Percentiles rank a stretch among this genome's conserved stretches.
Evolutionary conservation across 768 basidiomycete species (phyloP).

Genomic region (Phaeotremella fagi): DNA sequence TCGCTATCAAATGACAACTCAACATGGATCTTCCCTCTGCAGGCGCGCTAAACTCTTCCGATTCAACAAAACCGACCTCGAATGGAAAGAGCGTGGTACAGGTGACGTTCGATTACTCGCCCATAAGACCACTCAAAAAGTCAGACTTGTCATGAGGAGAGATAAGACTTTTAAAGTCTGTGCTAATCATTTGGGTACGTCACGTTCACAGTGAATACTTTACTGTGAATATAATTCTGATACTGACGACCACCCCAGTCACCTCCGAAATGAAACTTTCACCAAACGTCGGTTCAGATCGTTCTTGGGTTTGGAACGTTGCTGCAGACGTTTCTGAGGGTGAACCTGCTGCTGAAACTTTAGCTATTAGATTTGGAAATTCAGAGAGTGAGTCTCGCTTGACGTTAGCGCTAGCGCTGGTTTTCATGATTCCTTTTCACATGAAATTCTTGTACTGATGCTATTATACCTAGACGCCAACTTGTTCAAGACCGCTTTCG

Average conservation of each 20-base stretch:
- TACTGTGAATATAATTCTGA: background rate
- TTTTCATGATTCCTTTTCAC: too few species aligned
- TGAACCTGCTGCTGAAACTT: conserved; percentile 85
- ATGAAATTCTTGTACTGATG: too few species aligned
- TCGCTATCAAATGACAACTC: background rate
- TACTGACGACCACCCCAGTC: conserved; percentile 54
- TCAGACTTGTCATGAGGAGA: conserved; percentile 96
- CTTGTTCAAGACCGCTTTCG: conserved; percentile 84
- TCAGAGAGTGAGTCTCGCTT: conserved; percentile 67
- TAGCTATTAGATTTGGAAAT: conserved; percentile 97
- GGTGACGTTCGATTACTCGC: conserved; percentile 88
- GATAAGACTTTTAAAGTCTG: conserved; percentile 99
- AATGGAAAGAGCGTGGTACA: conserved; percentile 99
- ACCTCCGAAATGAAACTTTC: conserved; percentile 85
- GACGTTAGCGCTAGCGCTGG: too few species aligned
- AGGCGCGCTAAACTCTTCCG: conserved; percentile 99
- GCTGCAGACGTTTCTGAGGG: conserved; percentile 89
- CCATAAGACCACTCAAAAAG: conserved; percentile 83
- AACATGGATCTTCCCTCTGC: conserved; percentile 1
- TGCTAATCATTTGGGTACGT: conserved; percentile 88
- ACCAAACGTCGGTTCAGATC: conserved; percentile 96
- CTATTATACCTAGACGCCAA: conserved; percentile 59
- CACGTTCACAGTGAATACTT: background rate
- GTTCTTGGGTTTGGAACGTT: conserved; percentile 99
- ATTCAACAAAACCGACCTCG: conserved; percentile 68